phyloP scores from a whole-genome alignment of 495 filamentous ascomycete genomes.

The Lepraria neglecta region DNA sequence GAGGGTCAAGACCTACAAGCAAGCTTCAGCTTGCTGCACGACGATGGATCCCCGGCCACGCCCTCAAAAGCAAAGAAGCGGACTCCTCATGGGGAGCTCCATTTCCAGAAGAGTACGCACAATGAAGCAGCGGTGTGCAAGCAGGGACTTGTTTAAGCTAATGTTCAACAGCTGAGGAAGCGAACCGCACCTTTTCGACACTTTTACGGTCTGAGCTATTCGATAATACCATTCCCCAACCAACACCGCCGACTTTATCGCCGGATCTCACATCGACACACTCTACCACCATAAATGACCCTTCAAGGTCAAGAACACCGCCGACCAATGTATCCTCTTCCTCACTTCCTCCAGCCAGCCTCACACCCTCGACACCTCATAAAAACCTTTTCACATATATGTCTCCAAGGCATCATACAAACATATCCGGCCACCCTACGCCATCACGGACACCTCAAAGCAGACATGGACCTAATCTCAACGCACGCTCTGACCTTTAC shows the following conservation, averaged over 20 bases:
- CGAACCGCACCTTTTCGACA: slow-evolving; percentile 85
- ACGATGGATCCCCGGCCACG: slow-evolving; percentile 85
- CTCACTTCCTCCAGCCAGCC: slow-evolving; percentile 56
- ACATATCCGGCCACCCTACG: slow-evolving; percentile 67
- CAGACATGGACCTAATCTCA: slow-evolving; percentile 74
- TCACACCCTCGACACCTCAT: slow-evolving; percentile 90
- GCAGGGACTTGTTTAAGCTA: slow-evolving; percentile 30
- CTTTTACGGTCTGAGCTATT: slow-evolving; percentile 86
- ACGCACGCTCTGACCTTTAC: slow-evolving; percentile 85
- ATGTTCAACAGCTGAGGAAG: slow-evolving; percentile 75
- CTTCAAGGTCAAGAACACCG: slow-evolving; percentile 72
- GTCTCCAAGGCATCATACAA: slow-evolving; percentile 62
- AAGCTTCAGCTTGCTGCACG: slow-evolving; percentile 82
- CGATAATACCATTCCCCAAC: slow-evolving; percentile 78
- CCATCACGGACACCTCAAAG: slow-evolving; percentile 86
- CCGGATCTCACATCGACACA: slow-evolving; percentile 58
- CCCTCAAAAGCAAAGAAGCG: slow-evolving; percentile 77
- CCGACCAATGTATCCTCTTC: slow-evolving; percentile 57
- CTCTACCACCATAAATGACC: slow-evolving; percentile 54
- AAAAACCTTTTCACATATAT: slow-evolving; percentile 96
- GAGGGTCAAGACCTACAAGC: slow-evolving; percentile 89
- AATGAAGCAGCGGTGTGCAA: background rate
- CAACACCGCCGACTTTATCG: slow-evolving; percentile 58
- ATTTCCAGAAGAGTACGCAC: slow-evolving; percentile 83
- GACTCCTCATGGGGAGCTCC: slow-evolving; percentile 81